Conservation (phyloP, 2,329 filamentous ascomycete species). For the Pseudogymnoascus verrucosus region DNA sequence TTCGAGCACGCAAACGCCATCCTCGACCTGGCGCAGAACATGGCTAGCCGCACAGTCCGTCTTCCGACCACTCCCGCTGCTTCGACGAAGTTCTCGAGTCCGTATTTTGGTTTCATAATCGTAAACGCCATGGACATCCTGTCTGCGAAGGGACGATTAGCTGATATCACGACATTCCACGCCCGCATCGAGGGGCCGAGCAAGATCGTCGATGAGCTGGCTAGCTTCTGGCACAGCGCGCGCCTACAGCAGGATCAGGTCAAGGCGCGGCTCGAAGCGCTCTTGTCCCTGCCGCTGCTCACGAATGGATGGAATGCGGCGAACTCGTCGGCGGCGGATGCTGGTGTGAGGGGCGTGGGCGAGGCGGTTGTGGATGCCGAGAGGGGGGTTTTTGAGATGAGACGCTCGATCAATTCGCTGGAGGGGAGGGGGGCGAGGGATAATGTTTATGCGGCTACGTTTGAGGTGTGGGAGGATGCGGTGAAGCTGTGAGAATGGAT, state of each 20-base stretch:
- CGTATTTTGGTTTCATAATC: constrained; percentile 54
- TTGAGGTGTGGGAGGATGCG: neutral
- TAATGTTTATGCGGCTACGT: neutral
- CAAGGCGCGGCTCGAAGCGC: constrained; percentile 16
- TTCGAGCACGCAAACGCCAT: constrained; percentile 45
- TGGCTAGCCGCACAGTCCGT: constrained; percentile 31
- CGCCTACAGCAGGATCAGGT: constrained; percentile 34
- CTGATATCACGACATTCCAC: constrained; percentile 43
- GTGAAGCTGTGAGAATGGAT: neutral
- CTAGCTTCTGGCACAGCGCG: constrained; percentile 52
- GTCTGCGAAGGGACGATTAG: constrained; percentile 48
- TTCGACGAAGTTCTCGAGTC: constrained; percentile 39
- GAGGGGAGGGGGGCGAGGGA: neutral
- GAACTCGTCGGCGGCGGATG: constrained; percentile 13
- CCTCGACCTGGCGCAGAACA: constrained; percentile 38
- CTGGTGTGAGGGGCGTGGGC: constrained; percentile 6
- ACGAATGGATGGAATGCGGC: neutral
- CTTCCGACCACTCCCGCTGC: constrained; percentile 10
- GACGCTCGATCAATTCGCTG: constrained; percentile 18
- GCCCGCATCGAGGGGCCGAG: constrained; percentile 46
- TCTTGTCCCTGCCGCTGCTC: neutral
- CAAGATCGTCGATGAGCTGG: constrained; percentile 47
- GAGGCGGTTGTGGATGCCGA: constrained; percentile 11
- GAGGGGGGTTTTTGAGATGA: constrained; percentile 19
- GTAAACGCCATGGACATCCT: constrained; percentile 59